These are phyloP conservation scores for Nemania diffusa DNA, from an alignment of 2,329 filamentous ascomycete species.

Conservation along the genomic window DNA sequence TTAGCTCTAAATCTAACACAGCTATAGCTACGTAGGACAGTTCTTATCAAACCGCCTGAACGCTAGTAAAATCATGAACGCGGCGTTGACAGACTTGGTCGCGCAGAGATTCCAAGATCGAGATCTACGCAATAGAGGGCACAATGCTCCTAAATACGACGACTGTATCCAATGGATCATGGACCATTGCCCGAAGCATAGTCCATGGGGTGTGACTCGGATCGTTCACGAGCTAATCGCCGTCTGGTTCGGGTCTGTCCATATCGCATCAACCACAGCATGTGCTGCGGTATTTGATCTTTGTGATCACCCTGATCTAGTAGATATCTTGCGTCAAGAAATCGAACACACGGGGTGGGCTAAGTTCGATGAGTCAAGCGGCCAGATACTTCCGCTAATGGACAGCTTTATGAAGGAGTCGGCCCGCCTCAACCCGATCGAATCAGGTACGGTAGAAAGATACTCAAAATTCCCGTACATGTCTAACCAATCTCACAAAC, in stretches of 20 bases:
- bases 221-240: too few species aligned
- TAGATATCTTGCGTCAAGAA: neutral
- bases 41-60: neutral
- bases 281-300: neutral
- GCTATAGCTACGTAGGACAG: neutral
- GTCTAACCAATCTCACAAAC: too few species aligned
- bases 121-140: neutral
- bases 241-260: too few species aligned
- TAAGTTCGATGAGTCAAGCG: neutral
- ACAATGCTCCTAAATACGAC: neutral
- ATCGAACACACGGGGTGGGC: neutral
- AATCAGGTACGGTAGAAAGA: neutral
- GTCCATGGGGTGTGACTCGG: neutral
- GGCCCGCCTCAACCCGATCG: neutral
- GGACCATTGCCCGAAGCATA: neutral
- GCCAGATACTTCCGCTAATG: neutral
- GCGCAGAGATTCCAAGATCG: neutral
- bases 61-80: neutral
- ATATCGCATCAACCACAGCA: neutral
- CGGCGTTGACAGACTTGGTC: neutral
- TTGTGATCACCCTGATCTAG: neutral
- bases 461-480: neutral
- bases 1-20: neutral
- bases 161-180: neutral
- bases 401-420: neutral